A percentile compares a stretch with the other conserved stretches of the same genome.
Conservation (phyloP, 805 yeast genomes). For the Yarrowia yakushimensis region DNA sequence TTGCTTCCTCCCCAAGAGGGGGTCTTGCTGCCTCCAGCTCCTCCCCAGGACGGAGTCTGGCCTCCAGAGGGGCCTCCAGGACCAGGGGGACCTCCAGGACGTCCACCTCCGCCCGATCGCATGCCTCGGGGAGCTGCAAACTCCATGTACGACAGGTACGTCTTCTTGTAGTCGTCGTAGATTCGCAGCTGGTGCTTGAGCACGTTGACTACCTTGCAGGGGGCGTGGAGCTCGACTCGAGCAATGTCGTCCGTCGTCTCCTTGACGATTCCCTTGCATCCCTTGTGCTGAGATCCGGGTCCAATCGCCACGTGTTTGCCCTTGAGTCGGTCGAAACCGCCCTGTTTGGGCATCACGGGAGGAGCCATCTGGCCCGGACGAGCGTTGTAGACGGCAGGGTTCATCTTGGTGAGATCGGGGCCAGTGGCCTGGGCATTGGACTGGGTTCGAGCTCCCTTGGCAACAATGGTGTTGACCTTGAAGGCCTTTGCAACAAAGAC, state of each 20-base stretch:
- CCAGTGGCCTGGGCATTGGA: slow-evolving; percentile 36
- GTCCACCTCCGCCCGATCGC: slow-evolving; percentile 28
- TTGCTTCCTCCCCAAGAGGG: slow-evolving; percentile 27
- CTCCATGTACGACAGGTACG: slow-evolving; percentile 29
- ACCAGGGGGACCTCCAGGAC: slow-evolving; percentile 30
- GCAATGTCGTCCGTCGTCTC: slow-evolving; percentile 92
- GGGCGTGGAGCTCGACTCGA: slow-evolving; percentile 89
- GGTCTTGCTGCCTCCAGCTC: slow-evolving; percentile 26
- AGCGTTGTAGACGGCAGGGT: slow-evolving; percentile 59
- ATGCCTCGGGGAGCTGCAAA: slow-evolving; percentile 40
- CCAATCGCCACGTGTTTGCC: slow-evolving; percentile 82
- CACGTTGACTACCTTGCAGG: slow-evolving; percentile 81
- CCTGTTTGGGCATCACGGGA: slow-evolving; percentile 50
- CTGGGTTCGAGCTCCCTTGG: slow-evolving; percentile 67
- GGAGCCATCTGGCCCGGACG: slow-evolving; percentile 51
- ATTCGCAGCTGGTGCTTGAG: slow-evolving; percentile 76
- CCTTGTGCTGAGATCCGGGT: slow-evolving; percentile 88
- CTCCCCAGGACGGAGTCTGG: slow-evolving; percentile 34
- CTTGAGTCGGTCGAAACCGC: slow-evolving; percentile 78
- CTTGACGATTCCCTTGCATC: slow-evolving; percentile 86
- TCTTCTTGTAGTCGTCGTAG: slow-evolving; percentile 54
- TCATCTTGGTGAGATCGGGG: slow-evolving; percentile 64
- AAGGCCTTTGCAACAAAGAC: slow-evolving; percentile 76
- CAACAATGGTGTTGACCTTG: slow-evolving; percentile 77
- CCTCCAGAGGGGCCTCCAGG: slow-evolving; percentile 37